These are phyloP conservation scores for Achaetomiella virescens DNA, from an alignment of 495 filamentous ascomycete species.

Conservation along the genomic window DNA sequence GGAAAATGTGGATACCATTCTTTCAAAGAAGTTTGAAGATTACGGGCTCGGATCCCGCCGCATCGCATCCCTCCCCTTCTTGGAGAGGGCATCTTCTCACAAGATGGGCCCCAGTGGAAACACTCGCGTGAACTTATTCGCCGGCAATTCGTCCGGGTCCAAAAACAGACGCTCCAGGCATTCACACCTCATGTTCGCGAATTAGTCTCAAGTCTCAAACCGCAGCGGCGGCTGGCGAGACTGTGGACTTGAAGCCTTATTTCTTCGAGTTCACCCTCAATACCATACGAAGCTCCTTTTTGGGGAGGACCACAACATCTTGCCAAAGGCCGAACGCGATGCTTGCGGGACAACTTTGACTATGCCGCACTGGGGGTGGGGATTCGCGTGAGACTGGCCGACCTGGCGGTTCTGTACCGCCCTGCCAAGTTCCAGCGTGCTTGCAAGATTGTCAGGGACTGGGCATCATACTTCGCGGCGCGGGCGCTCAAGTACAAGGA, in stretches of 20 bases:
- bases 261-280: slow-evolving; percentile 47
- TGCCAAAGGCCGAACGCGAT: slow-evolving; percentile 15
- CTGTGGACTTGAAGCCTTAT: slow-evolving; percentile 45
- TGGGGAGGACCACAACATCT: slow-evolving; percentile 34
- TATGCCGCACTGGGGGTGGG: slow-evolving; percentile 22
- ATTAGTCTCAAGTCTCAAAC: slow-evolving; percentile 30
- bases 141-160: slow-evolving; percentile 43
- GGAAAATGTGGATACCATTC: slow-evolving; percentile 37
- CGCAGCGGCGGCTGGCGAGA: slow-evolving; percentile 21
- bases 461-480: slow-evolving; percentile 26
- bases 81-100: slow-evolving; percentile 51
- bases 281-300: slow-evolving; percentile 44
- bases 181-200: slow-evolving; percentile 37
- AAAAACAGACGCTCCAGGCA: slow-evolving; percentile 15
- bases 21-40: slow-evolving; percentile 35
- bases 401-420: slow-evolving; percentile 43
- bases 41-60: slow-evolving; percentile 33
- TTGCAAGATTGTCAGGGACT: slow-evolving; percentile 28
- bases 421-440: slow-evolving; percentile 39
- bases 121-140: slow-evolving; percentile 51
- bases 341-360: slow-evolving; percentile 26
- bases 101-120: slow-evolving; percentile 48
- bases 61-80: slow-evolving; percentile 34
- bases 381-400: slow-evolving; percentile 40
- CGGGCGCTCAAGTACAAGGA: slow-evolving; percentile 24